Evolutionary conservation across 2,329 filamentous ascomycete genomes (phyloP).

Genomic region (Colletotrichum sp.): DNA sequence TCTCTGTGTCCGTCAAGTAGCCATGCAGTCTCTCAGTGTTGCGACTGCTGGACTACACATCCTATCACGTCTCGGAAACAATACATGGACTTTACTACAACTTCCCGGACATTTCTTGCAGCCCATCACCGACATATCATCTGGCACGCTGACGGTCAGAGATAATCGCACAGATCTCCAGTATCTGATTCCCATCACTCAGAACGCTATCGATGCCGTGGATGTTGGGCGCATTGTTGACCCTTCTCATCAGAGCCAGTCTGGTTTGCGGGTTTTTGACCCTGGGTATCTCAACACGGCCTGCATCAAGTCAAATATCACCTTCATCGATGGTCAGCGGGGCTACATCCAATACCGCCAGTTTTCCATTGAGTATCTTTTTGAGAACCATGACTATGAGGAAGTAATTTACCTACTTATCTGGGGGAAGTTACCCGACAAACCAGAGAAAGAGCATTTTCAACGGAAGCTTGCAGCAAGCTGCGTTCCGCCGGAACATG

Average conservation of each 20-base stretch:
- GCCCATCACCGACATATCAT: background rate
- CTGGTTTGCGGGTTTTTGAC: background rate
- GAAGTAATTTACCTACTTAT: conserved; percentile 39
- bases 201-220: background rate
- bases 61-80: background rate
- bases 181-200: background rate
- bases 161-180: background rate
- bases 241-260: background rate
- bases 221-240: background rate
- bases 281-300: conserved; percentile 2
- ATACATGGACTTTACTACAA: background rate
- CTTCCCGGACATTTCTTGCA: background rate
- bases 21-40: background rate
- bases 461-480: background rate
- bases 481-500: background rate
- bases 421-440: conserved; percentile 38
- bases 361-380: conserved; percentile 29
- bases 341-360: conserved; percentile 38
- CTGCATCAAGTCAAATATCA: conserved; percentile 24
- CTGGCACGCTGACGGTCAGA: background rate
- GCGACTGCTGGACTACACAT: background rate
- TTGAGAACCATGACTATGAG: conserved; percentile 25
- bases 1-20: background rate
- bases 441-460: conserved; percentile 29
- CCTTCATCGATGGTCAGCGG: conserved; percentile 34